Evolutionary conservation across 768 basidiomycete genomes (phyloP).

Genomic region (Rhodotorula taiwanensis): DNA sequence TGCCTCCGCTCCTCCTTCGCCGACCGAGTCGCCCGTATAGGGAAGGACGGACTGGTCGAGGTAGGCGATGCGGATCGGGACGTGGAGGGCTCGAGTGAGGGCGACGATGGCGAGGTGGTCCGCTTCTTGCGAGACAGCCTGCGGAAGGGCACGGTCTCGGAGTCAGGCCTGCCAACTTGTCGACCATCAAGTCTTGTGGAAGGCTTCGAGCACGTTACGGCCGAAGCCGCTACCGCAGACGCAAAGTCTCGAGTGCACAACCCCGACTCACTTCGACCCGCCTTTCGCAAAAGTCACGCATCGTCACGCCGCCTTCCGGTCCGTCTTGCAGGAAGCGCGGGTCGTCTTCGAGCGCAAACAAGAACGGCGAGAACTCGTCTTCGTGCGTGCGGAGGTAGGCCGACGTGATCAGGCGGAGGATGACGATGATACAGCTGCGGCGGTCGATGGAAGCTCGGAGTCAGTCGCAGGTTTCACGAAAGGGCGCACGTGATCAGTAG

Average conservation of each 20-base stretch:
- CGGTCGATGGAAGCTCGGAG: not conserved
- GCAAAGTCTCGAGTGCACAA: not conserved
- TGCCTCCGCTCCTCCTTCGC: slow-evolving; percentile 28
- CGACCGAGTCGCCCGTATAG: not conserved
- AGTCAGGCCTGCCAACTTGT: too few species aligned
- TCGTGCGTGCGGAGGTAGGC: slow-evolving; percentile 66
- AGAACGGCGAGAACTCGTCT: slow-evolving; percentile 61
- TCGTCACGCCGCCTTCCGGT: slow-evolving; percentile 53
- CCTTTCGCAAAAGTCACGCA: slow-evolving; percentile 58
- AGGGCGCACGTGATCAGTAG: too few species aligned
- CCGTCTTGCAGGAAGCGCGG: slow-evolving; percentile 45
- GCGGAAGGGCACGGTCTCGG: too few species aligned
- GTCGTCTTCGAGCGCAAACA: slow-evolving; percentile 61
- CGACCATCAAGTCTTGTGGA: too few species aligned
- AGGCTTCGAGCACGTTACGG: too few species aligned
- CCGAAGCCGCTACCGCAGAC: not conserved
- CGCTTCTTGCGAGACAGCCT: slow-evolving; percentile 45
- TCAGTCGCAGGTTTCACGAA: slow-evolving; percentile 6
- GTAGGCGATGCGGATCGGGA: slow-evolving; percentile 70
- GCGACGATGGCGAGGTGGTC: slow-evolving; percentile 80
- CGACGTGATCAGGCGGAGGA: slow-evolving; percentile 73
- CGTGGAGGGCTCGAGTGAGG: slow-evolving; percentile 58
- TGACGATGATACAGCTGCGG: slow-evolving; percentile 67
- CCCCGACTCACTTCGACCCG: slow-evolving; percentile 66
- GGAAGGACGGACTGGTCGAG: slow-evolving; percentile 55